Percentiles rank a stretch among this genome's conserved stretches.
Evolutionary conservation across 371 early-diverging fungal genomes (phyloP).

Genomic region (Syncephalastrum racemosum): DNA sequence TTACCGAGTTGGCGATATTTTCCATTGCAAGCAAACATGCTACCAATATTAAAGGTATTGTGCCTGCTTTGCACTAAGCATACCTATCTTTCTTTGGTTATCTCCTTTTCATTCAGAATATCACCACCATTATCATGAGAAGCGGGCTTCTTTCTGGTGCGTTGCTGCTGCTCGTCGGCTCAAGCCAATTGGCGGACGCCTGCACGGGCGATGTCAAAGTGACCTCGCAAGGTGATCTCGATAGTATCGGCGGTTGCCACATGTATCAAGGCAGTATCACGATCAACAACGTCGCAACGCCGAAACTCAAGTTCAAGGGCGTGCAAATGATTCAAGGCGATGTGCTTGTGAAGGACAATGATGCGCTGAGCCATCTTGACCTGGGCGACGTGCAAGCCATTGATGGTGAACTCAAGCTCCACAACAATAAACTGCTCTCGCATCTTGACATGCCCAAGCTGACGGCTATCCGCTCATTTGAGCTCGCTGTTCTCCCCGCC

Average conservation of each 20-base stretch:
- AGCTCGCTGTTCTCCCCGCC: slow-evolving; percentile 43
- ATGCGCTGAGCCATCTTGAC: slow-evolving; percentile 27
- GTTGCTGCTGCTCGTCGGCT: no score
- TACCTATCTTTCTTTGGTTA: no score
- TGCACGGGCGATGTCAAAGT: slow-evolving; percentile 30
- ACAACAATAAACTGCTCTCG: slow-evolving; percentile 43
- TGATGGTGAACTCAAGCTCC: slow-evolving; percentile 40
- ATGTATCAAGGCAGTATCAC: slow-evolving; percentile 41
- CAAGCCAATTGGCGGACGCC: no score
- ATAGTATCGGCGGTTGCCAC: slow-evolving; percentile 37
- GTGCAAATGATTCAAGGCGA: slow-evolving; percentile 43
- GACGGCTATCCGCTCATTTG: slow-evolving; percentile 29
- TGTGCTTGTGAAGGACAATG: slow-evolving; percentile 41
- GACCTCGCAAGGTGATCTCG: slow-evolving; percentile 42
- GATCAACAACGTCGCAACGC: slow-evolving; percentile 26
- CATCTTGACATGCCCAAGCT: slow-evolving; percentile 33
- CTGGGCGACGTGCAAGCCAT: slow-evolving; percentile 43
- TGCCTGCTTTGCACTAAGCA: no score
- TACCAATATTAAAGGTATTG: no score
- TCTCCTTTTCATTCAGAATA: no score
- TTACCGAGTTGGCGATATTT: no score
- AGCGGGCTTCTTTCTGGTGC: no score
- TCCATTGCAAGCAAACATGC: no score
- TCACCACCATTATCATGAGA: no score
- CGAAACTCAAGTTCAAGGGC: slow-evolving; percentile 24